Evolutionary conservation across 73 alveolate genomes (phyloP).

Genomic region (Paramecium tetraurelia): DNA sequence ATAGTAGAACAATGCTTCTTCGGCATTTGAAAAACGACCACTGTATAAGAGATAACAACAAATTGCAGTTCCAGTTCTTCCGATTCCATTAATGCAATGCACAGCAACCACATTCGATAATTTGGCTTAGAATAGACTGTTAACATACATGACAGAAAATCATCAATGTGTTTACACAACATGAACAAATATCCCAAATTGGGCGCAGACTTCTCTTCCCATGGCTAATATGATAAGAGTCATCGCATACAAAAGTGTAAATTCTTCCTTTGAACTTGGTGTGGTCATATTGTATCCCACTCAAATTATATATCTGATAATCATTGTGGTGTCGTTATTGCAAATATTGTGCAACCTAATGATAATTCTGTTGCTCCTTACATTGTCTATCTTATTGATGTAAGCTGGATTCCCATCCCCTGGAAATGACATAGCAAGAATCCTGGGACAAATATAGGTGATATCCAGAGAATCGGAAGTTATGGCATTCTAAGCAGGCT

Average conservation of each 20-base stretch:
- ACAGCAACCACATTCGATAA: constrained; percentile 80
- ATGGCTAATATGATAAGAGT: constrained; percentile 77
- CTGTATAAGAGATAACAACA: constrained; percentile 80
- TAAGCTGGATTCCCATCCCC: constrained; percentile 74
- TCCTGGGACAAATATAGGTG: constrained; percentile 88
- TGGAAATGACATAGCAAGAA: constrained; percentile 94
- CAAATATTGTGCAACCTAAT: constrained; percentile 35
- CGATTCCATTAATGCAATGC: constrained; percentile 95
- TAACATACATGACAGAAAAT: constrained; percentile 60
- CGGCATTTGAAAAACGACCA: constrained; percentile 63
- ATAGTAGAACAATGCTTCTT: constrained; percentile 73
- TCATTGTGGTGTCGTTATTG: constrained; percentile 34
- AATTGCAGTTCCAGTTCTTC: constrained; percentile 92
- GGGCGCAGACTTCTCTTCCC: constrained; percentile 94
- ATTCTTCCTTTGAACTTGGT: constrained; percentile 28
- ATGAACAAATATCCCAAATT: constrained; percentile 80
- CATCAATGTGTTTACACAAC: constrained; percentile 79
- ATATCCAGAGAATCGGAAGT: constrained; percentile 69
- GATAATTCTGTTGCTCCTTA: background rate
- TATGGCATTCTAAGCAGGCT: background rate
- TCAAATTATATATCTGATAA: constrained; percentile 43
- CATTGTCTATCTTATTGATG: constrained; percentile 59
- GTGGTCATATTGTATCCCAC: constrained; percentile 26
- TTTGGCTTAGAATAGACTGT: constrained; percentile 30
- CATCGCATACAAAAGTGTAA: constrained; percentile 73